Conservation (phyloP, 108 stramenopile genomes). For the Cyclotella baltica region DNA sequence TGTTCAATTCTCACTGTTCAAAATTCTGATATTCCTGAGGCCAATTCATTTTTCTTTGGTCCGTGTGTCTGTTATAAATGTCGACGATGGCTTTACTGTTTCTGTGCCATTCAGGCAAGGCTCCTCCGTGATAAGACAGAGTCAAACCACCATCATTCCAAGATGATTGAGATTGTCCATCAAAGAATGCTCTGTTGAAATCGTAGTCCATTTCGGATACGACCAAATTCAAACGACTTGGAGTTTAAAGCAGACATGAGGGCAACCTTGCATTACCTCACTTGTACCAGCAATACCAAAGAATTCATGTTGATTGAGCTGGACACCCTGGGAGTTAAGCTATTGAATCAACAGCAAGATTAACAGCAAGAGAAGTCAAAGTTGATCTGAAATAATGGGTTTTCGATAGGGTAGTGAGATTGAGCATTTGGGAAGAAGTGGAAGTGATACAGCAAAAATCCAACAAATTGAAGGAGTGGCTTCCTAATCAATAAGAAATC, state of each 20-base stretch:
- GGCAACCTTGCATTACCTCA: conserved; percentile 10
- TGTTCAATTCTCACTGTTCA: conserved; percentile 1
- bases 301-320: too few species aligned
- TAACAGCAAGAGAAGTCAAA: too few species aligned
- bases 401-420: too few species aligned
- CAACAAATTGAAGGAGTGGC: too few species aligned
- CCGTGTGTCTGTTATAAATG: not conserved
- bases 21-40: conserved; percentile 2
- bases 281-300: too few species aligned
- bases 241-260: not conserved
- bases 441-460: too few species aligned
- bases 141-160: conserved; percentile 7
- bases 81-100: not conserved
- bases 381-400: too few species aligned
- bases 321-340: too few species aligned
- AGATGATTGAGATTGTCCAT: conserved; percentile 4
- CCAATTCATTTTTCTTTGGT: not conserved
- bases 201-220: conserved; percentile 5
- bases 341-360: too few species aligned
- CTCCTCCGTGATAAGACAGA: not conserved
- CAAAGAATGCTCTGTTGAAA: conserved; percentile 17
- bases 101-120: not conserved
- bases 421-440: too few species aligned
- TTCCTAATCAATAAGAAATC: too few species aligned
- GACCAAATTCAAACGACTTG: not conserved